These are phyloP conservation scores for Fusarium denticulatum DNA, from an alignment of 2,329 filamentous ascomycete genomes.

Conservation along the genomic window DNA sequence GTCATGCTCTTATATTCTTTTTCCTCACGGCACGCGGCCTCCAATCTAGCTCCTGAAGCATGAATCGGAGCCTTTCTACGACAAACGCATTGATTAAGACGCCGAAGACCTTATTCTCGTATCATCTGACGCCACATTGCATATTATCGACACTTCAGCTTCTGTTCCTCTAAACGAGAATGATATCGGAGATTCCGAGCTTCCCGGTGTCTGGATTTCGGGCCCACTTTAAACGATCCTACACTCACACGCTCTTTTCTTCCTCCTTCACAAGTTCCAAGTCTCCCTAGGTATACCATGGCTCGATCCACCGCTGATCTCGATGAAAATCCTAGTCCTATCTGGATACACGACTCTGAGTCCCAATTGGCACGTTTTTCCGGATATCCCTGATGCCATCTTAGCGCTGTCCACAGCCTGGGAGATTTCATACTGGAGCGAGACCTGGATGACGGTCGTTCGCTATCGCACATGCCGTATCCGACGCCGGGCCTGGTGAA, in stretches of 20 bases:
- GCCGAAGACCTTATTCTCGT: accelerated
- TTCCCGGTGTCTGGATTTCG: too few species aligned
- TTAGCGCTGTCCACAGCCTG: too few species aligned
- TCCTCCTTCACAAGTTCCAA: neutral
- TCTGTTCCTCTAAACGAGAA: too few species aligned
- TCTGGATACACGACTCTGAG: too few species aligned
- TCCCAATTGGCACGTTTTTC: too few species aligned
- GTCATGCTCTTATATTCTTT: accelerated
- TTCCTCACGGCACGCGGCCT: neutral
- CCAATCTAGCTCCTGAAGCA: neutral
- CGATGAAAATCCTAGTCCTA: too few species aligned
- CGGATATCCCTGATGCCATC: neutral
- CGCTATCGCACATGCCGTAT: neutral
- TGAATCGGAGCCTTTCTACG: neutral
- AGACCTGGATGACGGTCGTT: neutral
- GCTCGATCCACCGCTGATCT: too few species aligned
- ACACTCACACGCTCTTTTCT: neutral
- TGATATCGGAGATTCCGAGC: too few species aligned
- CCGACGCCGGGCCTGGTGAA: accelerated
- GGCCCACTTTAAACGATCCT: too few species aligned
- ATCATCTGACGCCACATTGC: accelerated
- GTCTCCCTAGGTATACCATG: too few species aligned
- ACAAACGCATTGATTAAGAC: accelerated
- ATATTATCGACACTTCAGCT: neutral
- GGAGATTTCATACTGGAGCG: too few species aligned